Evolutionary conservation across 768 basidiomycete genomes (phyloP).

Genomic region (Butyriboletus loyo): DNA sequence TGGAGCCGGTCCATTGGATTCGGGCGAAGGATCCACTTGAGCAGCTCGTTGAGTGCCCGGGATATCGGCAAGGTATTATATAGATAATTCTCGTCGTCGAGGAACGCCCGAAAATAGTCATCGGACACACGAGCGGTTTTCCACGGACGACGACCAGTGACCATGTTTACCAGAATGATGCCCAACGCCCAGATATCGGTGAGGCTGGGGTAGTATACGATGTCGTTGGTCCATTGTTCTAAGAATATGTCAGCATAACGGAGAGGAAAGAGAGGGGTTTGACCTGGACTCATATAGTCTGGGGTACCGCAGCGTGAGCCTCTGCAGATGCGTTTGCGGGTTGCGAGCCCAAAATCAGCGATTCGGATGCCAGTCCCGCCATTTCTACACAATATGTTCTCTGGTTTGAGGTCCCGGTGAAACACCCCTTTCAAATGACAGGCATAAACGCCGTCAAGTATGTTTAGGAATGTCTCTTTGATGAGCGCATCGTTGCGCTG

Average conservation of each 20-base stretch:
- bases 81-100: constrained; percentile 16
- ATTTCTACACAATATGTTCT: constrained; percentile 64
- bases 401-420: constrained; percentile 88
- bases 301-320: constrained; percentile 60
- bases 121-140: constrained; percentile 8
- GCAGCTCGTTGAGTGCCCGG: constrained; percentile 4
- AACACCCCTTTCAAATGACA: constrained; percentile 70
- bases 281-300: constrained; percentile 72
- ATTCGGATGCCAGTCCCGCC: constrained; percentile 55
- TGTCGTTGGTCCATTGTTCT: constrained; percentile 54
- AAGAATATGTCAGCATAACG: neutral
- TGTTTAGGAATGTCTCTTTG: constrained; percentile 68
- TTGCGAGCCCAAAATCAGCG: constrained; percentile 78
- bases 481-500: constrained; percentile 59
- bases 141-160: constrained; percentile 46
- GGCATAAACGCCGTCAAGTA: constrained; percentile 74
- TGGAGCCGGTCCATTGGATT: constrained; percentile 13
- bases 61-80: constrained; percentile 16
- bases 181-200: constrained; percentile 71
- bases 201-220: constrained; percentile 31
- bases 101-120: constrained; percentile 8
- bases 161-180: constrained; percentile 81
- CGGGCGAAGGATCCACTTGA: constrained; percentile 17
- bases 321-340: constrained; percentile 39
- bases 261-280: constrained; percentile 8